A percentile compares a stretch with the other conserved stretches of the same genome.
Conservation (phyloP, 2,329 filamentous ascomycete species). For the Colletotrichum spaethianum region DNA sequence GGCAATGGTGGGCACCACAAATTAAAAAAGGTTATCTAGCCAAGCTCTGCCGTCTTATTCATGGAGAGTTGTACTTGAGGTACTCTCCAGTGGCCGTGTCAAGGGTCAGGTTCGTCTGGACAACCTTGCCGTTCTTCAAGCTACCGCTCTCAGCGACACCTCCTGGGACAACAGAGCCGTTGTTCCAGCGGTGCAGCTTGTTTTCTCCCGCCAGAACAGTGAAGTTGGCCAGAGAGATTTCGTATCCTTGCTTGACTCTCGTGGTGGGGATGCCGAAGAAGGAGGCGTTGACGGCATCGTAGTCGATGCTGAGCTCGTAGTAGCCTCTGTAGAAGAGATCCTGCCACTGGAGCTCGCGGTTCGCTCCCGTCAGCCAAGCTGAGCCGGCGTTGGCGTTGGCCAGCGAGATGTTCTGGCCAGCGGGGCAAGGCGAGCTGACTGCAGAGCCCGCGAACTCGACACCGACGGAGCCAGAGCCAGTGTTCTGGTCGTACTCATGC, state of each 20-base stretch:
- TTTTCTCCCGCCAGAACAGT: conserved; percentile 76
- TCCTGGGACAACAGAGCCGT: conserved; percentile 49
- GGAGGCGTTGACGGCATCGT: conserved; percentile 71
- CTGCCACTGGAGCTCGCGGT: conserved; percentile 79
- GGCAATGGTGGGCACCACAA: too few species aligned
- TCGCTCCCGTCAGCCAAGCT: conserved; percentile 51
- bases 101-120: conserved; percentile 67
- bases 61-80: conserved; percentile 20
- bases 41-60: background rate
- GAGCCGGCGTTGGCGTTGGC: conserved; percentile 1
- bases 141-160: conserved; percentile 67
- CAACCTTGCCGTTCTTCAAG: conserved; percentile 62
- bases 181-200: conserved; percentile 58
- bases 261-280: conserved; percentile 73
- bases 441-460: conserved; percentile 78
- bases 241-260: conserved; percentile 71
- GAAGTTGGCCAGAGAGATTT: conserved; percentile 79
- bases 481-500: conserved; percentile 65
- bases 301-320: conserved; percentile 73
- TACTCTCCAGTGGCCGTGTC: conserved; percentile 35
- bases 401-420: conserved; percentile 24
- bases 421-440: conserved; percentile 54
- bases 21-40: background rate
- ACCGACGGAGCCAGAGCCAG: conserved; percentile 69
- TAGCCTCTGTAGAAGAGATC: conserved; percentile 83